Percentiles rank a stretch among this genome's conserved stretches.
phyloP scores from a whole-genome alignment of 2,329 filamentous ascomycete species.

The Colletotrichum brevisporum region DNA sequence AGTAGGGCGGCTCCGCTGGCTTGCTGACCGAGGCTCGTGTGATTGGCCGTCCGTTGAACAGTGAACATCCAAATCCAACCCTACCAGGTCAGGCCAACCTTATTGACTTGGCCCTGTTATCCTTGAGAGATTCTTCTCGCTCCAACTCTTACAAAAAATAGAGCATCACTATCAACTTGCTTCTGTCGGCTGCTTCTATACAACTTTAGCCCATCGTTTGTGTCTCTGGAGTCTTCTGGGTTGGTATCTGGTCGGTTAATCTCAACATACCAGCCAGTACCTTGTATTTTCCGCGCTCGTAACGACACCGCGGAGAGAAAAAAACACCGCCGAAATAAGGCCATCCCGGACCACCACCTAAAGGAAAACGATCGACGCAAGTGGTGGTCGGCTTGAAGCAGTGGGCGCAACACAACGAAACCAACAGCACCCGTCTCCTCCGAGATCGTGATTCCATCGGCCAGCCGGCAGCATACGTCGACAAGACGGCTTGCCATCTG shows the following conservation, averaged over 20 bases:
- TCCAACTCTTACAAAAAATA: no score
- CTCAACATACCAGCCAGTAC: background rate
- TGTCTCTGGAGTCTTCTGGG: background rate
- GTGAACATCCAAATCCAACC: background rate
- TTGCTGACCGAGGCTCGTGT: conserved; percentile 9
- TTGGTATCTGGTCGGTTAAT: background rate
- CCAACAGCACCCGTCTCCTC: conserved; percentile 10
- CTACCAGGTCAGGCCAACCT: conserved; percentile 17
- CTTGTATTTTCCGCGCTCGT: no score
- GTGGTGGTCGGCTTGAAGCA: conserved; percentile 25
- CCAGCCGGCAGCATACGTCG: background rate
- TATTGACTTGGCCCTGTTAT: conserved; percentile 3
- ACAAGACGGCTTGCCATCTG: conserved; percentile 2
- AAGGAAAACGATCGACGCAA: conserved; percentile 12
- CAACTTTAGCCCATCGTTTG: background rate
- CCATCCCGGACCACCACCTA: background rate
- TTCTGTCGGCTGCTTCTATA: no score
- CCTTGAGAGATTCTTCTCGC: background rate
- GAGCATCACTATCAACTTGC: no score
- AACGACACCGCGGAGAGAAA: no score
- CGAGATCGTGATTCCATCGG: no score
- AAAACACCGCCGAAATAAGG: background rate
- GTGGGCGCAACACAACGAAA: conserved; percentile 32
- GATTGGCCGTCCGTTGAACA: conserved; percentile 12
- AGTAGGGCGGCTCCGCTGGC: conserved; percentile 6